phyloP scores from a whole-genome alignment of 441 rosid genomes.

The Sinapis alba region DNA sequence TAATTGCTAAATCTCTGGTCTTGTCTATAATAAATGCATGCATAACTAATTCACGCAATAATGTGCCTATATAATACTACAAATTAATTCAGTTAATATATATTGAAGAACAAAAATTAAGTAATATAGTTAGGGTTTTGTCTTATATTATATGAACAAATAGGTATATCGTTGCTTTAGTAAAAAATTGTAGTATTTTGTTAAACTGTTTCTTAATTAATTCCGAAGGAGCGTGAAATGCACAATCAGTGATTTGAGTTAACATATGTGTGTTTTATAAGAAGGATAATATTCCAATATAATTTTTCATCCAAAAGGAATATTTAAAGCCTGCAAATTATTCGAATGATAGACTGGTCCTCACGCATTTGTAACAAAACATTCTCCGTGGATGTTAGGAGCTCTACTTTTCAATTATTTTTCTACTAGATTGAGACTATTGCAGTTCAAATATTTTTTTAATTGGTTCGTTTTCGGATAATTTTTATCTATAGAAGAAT shows the following conservation, averaged over 20 bases:
- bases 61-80: constrained; percentile 17
- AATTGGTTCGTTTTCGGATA: too few species aligned
- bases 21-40: constrained; percentile 33
- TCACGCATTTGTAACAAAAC: constrained; percentile 13
- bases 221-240: constrained; percentile 15
- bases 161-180: background rate
- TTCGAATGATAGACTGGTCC: constrained; percentile 30
- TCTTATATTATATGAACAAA: background rate
- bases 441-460: background rate
- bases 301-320: background rate
- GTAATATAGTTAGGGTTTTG: background rate
- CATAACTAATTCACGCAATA: constrained; percentile 28
- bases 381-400: constrained; percentile 5
- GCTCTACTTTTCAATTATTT: constrained; percentile 19
- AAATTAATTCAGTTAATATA: background rate
- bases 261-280: too few species aligned
- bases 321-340: constrained; percentile 17
- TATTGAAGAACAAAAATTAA: background rate
- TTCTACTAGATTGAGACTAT: background rate
- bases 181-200: background rate
- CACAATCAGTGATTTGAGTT: too few species aligned
- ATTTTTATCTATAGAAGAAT: too few species aligned
- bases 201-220: constrained; percentile 1
- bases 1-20: constrained; percentile 16
- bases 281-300: background rate